Base-by-base conservation (phyloP, 2,329 filamentous ascomycete genomes). In the Boeremia lycopersici region DNA sequence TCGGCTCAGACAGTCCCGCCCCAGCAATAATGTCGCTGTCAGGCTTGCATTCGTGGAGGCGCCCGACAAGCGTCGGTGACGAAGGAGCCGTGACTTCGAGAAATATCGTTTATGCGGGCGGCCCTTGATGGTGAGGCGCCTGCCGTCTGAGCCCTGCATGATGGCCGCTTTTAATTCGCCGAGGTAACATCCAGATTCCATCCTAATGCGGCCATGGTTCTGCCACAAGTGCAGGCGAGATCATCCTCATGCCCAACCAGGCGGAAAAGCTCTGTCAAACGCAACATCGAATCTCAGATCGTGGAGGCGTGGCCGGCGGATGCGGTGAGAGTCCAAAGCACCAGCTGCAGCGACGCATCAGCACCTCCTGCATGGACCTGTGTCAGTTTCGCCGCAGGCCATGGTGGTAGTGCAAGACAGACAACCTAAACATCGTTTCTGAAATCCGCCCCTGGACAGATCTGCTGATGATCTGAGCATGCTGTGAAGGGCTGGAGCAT, bases 141-240 rank as follows among this genome's bases (percentile, higher is more conserved):
- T 64, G 61, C 62, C 60, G 65, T 70, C 59, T 64, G 61, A 66
- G 67, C 63, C 58, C 55, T 62, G 62, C 62, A 60, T 60, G 58
- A 62, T 42, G 45, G 54, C 53, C 51, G 56, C 56, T 49, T 54
- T 57, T 53, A 63, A 63, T 65, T 62, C 61, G 63, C 70, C 69
- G 69, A 71, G 66, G 65, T 59, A 57, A 58, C 53, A 44, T 47
- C 31, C 41, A 52, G 35, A 57, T 62, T 53, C 54, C 56, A 64
- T 59, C 59, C 51, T 45, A 59, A 59, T 61, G 58, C 48, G 62
- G 55, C 57, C 57, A 56, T 57, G 48, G 47, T 57, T 53, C 57
- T 56, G 44, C 49, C 53, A 60, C 61, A 61, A 58, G 53, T 55
- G 46, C 56, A 53, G 52, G 55, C 55, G 55, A 61, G 59, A 61